Conservation (phyloP, 1,284 basidiomycete genomes). For the Puccinia coronata region DNA sequence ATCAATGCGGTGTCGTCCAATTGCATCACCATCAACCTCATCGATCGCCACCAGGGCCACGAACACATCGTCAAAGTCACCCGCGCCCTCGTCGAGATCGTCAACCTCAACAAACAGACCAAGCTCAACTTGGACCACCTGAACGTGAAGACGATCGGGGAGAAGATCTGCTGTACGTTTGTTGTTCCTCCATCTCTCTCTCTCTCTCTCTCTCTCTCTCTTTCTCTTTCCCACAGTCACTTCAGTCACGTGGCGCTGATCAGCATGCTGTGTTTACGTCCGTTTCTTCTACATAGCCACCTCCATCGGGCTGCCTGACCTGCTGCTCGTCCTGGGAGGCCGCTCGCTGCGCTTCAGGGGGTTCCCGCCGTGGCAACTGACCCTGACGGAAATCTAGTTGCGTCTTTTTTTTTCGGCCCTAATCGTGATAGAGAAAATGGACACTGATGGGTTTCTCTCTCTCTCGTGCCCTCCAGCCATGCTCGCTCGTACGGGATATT, state of each 20-base stretch:
- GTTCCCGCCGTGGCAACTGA: slow-evolving; percentile 47
- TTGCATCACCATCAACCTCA: slow-evolving; percentile 22
- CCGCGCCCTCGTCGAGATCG: not conserved
- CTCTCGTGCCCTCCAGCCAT: slow-evolving; percentile 1
- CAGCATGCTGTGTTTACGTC: no score
- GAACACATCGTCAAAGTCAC: slow-evolving; percentile 40
- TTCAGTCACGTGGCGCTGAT: no score
- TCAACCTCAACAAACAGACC: not conserved
- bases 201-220: no score
- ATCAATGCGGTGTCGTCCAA: no score
- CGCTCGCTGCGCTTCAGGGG: slow-evolving; percentile 29
- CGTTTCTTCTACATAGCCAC: slow-evolving; percentile 28
- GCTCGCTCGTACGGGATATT: slow-evolving; percentile 40
- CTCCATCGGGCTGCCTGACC: slow-evolving; percentile 40
- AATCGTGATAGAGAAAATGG: not conserved
- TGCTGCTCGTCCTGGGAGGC: slow-evolving; percentile 39
- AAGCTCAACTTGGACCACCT: slow-evolving; percentile 8
- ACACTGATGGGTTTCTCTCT: not conserved
- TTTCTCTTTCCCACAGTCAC: no score
- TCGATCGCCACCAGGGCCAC: slow-evolving; percentile 33
- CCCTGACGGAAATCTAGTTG: slow-evolving; percentile 41
- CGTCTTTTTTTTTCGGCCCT: not conserved
- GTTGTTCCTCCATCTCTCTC: not conserved
- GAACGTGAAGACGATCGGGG: slow-evolving; percentile 30
- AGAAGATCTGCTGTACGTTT: slow-evolving; percentile 38